Percentiles rank a stretch among this genome's conserved stretches.
Conservation (phyloP, 148 eudicot species). For the Fagopyrum tataricum region DNA sequence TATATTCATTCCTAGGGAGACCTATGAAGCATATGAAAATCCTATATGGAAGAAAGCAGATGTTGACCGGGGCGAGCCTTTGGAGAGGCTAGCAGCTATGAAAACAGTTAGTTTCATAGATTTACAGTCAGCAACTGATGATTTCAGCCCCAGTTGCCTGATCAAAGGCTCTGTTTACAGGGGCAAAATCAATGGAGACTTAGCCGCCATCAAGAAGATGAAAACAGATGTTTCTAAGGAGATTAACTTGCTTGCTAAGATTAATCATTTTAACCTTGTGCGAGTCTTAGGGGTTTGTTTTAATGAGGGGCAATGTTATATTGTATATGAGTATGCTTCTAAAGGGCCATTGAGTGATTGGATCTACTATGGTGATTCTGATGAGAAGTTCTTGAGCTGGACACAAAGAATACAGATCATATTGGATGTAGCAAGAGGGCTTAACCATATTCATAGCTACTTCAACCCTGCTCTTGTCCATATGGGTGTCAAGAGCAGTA, state of each 20-base stretch:
- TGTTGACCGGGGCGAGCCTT: conserved; percentile 47
- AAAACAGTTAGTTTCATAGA: conserved; percentile 57
- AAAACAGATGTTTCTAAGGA: conserved; percentile 75
- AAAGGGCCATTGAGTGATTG: conserved; percentile 76
- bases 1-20: conserved; percentile 28
- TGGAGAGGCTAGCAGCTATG: conserved; percentile 59
- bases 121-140: conserved; percentile 56
- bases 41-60: conserved; percentile 37
- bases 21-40: conserved; percentile 53
- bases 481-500: conserved; percentile 59
- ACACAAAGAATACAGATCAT: conserved; percentile 65
- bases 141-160: conserved; percentile 52
- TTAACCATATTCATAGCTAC: conserved; percentile 77
- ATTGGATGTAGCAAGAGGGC: conserved; percentile 75
- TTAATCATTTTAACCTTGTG: conserved; percentile 74
- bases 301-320: conserved; percentile 67
- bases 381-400: conserved; percentile 56
- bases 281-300: conserved; percentile 69
- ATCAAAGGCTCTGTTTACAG: conserved; percentile 76
- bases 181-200: conserved; percentile 66
- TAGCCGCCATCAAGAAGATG: conserved; percentile 70
- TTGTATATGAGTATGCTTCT: conserved; percentile 73
- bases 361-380: conserved; percentile 30
- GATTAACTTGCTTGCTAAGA: conserved; percentile 53
- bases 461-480: conserved; percentile 71